Percentiles rank a stretch among this genome's conserved stretches.
Evolutionary conservation across 345 rosid species (phyloP).

Genomic region (Eucalyptus microcorys): DNA sequence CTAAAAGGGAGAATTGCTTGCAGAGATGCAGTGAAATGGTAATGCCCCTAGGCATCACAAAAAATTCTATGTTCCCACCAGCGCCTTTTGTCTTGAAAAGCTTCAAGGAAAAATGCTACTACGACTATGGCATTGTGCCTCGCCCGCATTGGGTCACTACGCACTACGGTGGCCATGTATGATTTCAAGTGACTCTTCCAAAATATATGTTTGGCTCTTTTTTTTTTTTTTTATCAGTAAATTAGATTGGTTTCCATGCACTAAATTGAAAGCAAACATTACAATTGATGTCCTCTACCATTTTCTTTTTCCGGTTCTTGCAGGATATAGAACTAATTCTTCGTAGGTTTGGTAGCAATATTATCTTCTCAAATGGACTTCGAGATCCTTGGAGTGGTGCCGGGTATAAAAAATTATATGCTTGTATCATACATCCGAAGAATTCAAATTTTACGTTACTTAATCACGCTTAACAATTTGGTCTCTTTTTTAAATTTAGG

Average conservation of each 20-base stretch:
- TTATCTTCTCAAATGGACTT: neutral
- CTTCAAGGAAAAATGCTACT: neutral
- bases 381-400: neutral
- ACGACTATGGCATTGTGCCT: slow-evolving; percentile 9
- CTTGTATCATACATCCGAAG: neutral
- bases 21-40: slow-evolving; percentile 41
- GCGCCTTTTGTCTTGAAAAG: neutral
- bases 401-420: neutral
- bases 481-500: neutral
- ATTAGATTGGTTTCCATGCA: neutral
- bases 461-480: neutral
- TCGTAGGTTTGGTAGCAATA: neutral
- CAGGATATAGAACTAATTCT: neutral
- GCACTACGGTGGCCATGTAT: slow-evolving; percentile 24
- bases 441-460: neutral
- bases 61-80: slow-evolving; percentile 18
- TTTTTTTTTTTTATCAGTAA: neutral
- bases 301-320: neutral
- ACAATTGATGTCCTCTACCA: neutral
- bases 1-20: neutral
- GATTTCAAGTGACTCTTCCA: neutral
- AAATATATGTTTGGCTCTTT: neutral
- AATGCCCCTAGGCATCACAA: slow-evolving; percentile 11
- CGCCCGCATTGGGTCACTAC: slow-evolving; percentile 44
- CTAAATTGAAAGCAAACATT: neutral